Conservation (phyloP, 2,329 filamentous ascomycete genomes). For the Aspergillus candidus region DNA sequence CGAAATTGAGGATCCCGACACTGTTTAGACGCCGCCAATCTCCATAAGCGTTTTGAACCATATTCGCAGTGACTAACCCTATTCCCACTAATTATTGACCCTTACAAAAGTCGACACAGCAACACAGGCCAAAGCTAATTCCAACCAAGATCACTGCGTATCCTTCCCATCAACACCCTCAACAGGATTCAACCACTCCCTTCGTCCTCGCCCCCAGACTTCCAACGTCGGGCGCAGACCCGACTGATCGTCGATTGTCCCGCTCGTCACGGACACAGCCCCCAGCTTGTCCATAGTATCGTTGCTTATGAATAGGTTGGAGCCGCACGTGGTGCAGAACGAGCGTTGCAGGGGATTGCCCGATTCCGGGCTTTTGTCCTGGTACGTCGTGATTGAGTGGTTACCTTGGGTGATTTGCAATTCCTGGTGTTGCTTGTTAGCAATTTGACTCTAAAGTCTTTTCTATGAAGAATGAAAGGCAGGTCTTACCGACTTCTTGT, state of each 20-base stretch:
- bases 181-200: slow-evolving; percentile 4
- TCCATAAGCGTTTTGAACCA: too few species aligned
- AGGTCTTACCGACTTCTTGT: slow-evolving; percentile 7
- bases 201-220: slow-evolving; percentile 3
- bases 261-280: slow-evolving; percentile 7
- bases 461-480: neutral
- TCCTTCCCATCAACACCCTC: slow-evolving; percentile 1
- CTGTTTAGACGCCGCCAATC: too few species aligned
- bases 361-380: slow-evolving; percentile 7
- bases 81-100: too few species aligned
- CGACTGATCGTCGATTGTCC: slow-evolving; percentile 9
- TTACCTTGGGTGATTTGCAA: slow-evolving; percentile 8
- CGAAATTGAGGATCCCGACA: too few species aligned
- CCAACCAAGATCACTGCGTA: slow-evolving; percentile 1
- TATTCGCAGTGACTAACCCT: too few species aligned
- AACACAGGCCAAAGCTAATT: too few species aligned
- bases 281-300: neutral
- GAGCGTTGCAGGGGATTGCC: slow-evolving; percentile 10
- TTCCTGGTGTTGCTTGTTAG: slow-evolving; percentile 6
- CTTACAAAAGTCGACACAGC: too few species aligned
- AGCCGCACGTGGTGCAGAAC: slow-evolving; percentile 18
- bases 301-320: slow-evolving; percentile 5
- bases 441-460: neutral
- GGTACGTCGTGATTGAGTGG: slow-evolving; percentile 11
- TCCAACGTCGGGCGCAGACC: slow-evolving; percentile 2